Evolutionary conservation across 2,329 filamentous ascomycete genomes (phyloP).

Genomic region (Monosporascus sp.): DNA sequence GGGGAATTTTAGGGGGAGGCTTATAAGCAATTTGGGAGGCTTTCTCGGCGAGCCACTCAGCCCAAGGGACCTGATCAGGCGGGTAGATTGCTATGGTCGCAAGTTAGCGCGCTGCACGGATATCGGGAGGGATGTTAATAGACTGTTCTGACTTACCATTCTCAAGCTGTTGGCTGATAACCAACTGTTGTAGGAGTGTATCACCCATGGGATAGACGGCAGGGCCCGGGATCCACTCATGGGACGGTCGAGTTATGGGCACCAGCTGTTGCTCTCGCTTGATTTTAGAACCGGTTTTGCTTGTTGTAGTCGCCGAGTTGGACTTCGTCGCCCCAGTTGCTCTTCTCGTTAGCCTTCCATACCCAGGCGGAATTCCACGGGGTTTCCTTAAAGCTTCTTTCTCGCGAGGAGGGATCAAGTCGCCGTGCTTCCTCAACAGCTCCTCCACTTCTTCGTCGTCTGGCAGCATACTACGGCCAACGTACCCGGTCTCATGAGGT

Average conservation of each 20-base stretch:
- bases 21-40: constrained; percentile 6
- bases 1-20: constrained; percentile 8
- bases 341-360: no score
- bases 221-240: constrained; percentile 24
- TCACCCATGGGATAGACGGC: constrained; percentile 33
- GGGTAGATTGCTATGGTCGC: constrained; percentile 16
- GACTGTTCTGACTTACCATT: constrained; percentile 15
- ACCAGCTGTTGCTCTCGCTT: constrained; percentile 2
- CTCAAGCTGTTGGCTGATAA: constrained; percentile 20
- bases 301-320: neutral
- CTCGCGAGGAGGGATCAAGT: no score
- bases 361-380: no score
- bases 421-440: no score
- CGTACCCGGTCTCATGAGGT: no score
- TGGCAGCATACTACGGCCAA: neutral
- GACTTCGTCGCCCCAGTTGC: neutral
- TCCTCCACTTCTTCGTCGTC: neutral
- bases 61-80: neutral
- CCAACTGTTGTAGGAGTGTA: constrained; percentile 29
- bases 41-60: constrained; percentile 4
- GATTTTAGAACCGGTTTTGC: no score
- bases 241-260: constrained; percentile 13
- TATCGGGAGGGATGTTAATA: neutral
- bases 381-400: no score
- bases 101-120: constrained; percentile 8